Base-by-base conservation (phyloP, 179 eudicot species). In the Corrigiola litoralis region DNA sequence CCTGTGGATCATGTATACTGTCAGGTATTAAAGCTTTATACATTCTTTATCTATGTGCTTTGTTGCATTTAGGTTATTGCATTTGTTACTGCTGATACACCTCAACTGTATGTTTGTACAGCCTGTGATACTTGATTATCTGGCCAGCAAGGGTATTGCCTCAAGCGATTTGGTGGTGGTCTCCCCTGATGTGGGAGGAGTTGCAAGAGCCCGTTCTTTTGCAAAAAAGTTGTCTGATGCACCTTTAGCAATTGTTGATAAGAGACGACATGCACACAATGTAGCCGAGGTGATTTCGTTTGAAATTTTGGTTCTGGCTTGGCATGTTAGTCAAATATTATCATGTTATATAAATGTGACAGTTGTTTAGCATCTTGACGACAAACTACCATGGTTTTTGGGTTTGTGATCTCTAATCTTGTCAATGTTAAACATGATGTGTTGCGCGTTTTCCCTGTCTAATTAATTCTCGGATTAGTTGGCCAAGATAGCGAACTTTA, bases 161-260 rank as follows among this genome's bases (percentile, higher is more conserved):
- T 82, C 86, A 32, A 76, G 72, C 72, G 97, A 90, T 78, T 81
- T 90, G 79, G 97, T 90, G 2, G 97, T 90, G 28, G 97, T 90
- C 72, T 90, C 97, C 66, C 97, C 97, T 68, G 97, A 90, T 77
- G 97, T 90, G 72, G 97, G 97, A 76, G 97, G 97, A 59, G 97
- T 90, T 73, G 97, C 97, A 28, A 82, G 97, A 76, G 97, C 97
- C 34, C 87, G 97, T 68, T 84, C 97, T 34, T 90, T 90, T 75
- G 97, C 97, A 0, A 90, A 90, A 73, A 90, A 90, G 72, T 65
- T 90, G 75, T 90, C 97, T 32, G 97, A 90, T 84, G 95, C 97
- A 38, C 97, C 97, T 72, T 72, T 90, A 72, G 97, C 97, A 37
- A 90, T 90, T 68, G 97, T 90, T 48, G 97, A 90, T 76, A 90